Base-by-base conservation (phyloP, 2,329 filamentous ascomycete genomes). In the Fusarium abutilonis region DNA sequence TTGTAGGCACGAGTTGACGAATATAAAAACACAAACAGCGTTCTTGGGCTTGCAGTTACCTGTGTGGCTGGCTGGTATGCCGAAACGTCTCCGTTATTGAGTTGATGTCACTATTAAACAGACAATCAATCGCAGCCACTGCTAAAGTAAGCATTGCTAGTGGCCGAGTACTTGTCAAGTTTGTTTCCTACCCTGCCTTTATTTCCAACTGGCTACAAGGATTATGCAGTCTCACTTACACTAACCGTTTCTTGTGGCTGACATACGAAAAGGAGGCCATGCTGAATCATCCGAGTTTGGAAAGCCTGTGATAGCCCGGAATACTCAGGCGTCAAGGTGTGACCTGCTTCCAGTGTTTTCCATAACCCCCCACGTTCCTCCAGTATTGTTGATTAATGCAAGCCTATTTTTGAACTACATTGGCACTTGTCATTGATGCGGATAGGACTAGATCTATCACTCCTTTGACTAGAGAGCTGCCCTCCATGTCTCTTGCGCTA, bases 351-450 rank as follows among this genome's bases (percentile, higher is more conserved):
- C n/a, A 50, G 36, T 43, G 19, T 47, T 42, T 43, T 26, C 26
- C 11, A 31, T 34, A 23, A 4, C 6, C 45, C 58, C 48, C 40
- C 55, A 54, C 39, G 36, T 43, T 28, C 40, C 40, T 45, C 31
- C 39, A 46, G 43, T 19, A 46, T 43, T 52, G 34, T 41, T 28
- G 41, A 19, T 62, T 45, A 39, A 47, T 31, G 21, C 40, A 63
- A 44, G 28, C 13, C 28, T 35, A 11, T 29, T 40, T n/a, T n/a
- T 15, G 13, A 19, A 15, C 28, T 34, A 21, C 40, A 51, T 48
- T 58, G 45, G 52, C 31, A 31, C 28, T 34, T 45, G 28, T 10
- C 13, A 14, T 6, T 13, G 7, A 32, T 35, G 19, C 42, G 21
- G 36, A 23, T 50, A 34, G 29, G 38, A 21, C 17, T 41, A 51